phyloP scores from a whole-genome alignment of 2,329 filamentous ascomycete species.

The Colletotrichum tropicicola region DNA sequence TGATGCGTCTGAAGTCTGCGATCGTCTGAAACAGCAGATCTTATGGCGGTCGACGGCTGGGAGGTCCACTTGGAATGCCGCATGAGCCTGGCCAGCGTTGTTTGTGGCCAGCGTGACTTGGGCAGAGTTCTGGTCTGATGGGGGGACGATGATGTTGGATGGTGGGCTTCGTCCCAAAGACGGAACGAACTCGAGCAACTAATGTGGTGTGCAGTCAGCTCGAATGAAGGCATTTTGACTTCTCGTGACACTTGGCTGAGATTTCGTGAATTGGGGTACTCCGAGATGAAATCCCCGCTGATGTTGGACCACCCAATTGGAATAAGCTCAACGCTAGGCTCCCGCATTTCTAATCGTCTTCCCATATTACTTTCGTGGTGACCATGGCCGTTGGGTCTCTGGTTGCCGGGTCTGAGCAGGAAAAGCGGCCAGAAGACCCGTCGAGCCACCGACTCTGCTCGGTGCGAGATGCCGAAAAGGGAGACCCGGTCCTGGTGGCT shows the following conservation, averaged over 20 bases:
- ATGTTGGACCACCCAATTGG: too few species aligned
- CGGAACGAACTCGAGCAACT: neutral
- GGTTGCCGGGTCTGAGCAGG: neutral
- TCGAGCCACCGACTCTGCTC: neutral
- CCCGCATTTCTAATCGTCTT: too few species aligned
- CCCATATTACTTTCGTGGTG: too few species aligned
- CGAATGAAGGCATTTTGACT: neutral
- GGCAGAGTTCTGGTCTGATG: neutral
- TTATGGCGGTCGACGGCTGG: neutral
- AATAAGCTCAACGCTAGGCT: conserved; percentile 7
- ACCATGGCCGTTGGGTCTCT: neutral
- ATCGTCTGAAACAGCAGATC: conserved; percentile 27
- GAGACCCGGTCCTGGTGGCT: neutral
- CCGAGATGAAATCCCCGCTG: neutral
- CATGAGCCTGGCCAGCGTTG: neutral
- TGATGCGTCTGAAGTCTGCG: conserved; percentile 27
- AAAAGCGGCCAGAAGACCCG: neutral
- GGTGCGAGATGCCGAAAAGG: conserved; percentile 1
- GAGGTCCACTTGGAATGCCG: neutral
- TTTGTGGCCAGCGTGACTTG: neutral
- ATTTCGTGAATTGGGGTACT: too few species aligned
- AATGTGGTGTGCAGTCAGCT: neutral
- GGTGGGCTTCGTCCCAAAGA: too few species aligned
- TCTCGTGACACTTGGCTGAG: neutral
- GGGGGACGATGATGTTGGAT: too few species aligned